Evolutionary conservation across 2,329 filamentous ascomycete species (phyloP).

Genomic region (Zymoseptoria tritici): DNA sequence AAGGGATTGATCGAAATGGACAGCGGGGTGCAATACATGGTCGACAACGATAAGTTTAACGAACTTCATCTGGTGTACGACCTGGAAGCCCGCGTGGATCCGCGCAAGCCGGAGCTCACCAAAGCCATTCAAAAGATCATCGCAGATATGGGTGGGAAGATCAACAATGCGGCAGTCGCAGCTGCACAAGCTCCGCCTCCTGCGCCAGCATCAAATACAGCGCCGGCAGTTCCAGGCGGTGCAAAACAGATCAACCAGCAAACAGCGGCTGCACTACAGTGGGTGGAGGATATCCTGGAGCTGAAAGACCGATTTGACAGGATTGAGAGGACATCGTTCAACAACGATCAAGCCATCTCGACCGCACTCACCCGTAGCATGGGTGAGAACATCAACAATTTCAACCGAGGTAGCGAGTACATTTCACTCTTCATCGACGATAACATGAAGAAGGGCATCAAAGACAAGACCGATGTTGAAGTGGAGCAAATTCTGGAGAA

Average conservation of each 20-base stretch:
- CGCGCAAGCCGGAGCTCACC: conserved; percentile 62
- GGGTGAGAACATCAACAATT: conserved; percentile 85
- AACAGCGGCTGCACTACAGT: conserved; percentile 81
- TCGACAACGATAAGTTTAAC: conserved; percentile 75
- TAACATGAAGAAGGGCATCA: conserved; percentile 87
- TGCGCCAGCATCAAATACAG: conserved; percentile 46
- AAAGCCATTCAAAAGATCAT: conserved; percentile 66
- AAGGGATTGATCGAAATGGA: conserved; percentile 78
- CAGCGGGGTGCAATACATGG: conserved; percentile 80
- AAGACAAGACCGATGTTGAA: conserved; percentile 83
- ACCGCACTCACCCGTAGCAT: conserved; percentile 81
- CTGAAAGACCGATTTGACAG: conserved; percentile 86
- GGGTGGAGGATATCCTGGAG: conserved; percentile 83
- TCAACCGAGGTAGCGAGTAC: conserved; percentile 76
- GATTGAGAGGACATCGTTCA: conserved; percentile 67
- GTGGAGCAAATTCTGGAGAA: conserved; percentile 80
- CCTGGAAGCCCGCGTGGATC: conserved; percentile 70
- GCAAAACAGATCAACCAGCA: conserved; percentile 57
- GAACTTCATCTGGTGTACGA: conserved; percentile 77
- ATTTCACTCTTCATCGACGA: conserved; percentile 96
- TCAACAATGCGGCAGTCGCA: conserved; percentile 60
- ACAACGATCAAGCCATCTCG: conserved; percentile 67
- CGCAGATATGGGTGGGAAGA: conserved; percentile 70
- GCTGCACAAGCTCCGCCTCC: conserved; percentile 48
- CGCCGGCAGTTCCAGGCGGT: conserved; percentile 40